Conservation (phyloP, 805 yeast genomes). For the Helenozyma baotianmanensis region DNA sequence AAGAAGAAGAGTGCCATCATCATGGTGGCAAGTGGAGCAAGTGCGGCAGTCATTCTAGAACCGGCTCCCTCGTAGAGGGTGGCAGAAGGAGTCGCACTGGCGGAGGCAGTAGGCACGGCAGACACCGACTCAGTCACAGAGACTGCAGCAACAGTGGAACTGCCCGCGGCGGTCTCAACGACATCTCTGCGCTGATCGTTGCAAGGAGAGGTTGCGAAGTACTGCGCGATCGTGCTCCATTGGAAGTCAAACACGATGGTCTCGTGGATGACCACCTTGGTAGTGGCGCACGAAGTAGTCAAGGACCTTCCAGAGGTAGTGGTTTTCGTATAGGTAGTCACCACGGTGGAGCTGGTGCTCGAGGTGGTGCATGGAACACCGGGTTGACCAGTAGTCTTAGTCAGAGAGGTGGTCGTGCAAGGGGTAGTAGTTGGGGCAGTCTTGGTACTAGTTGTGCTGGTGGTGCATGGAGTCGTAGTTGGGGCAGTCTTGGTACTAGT, state of each 20-base stretch:
- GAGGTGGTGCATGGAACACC: not conserved
- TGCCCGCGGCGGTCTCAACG: not conserved
- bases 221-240: not conserved
- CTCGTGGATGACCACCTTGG: too few species aligned
- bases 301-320: not conserved
- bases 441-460: not conserved
- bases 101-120: not conserved
- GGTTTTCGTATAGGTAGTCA: not conserved
- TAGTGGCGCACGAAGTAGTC: too few species aligned
- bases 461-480: not conserved
- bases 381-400: not conserved
- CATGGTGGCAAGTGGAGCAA: not conserved
- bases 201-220: not conserved
- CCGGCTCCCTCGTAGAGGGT: not conserved
- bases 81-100: not conserved
- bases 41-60: not conserved
- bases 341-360: not conserved
- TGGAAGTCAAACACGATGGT: not conserved
- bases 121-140: not conserved
- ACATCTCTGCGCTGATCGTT: too few species aligned
- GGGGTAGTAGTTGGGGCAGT: constrained; percentile 1
- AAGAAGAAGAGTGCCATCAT: not conserved
- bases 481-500: not conserved
- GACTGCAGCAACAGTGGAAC: not conserved
- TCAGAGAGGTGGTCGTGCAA: not conserved